These are phyloP conservation scores for Neurospora sp. DNA, from an alignment of 2,329 filamentous ascomycete species.

Conservation along the genomic window DNA sequence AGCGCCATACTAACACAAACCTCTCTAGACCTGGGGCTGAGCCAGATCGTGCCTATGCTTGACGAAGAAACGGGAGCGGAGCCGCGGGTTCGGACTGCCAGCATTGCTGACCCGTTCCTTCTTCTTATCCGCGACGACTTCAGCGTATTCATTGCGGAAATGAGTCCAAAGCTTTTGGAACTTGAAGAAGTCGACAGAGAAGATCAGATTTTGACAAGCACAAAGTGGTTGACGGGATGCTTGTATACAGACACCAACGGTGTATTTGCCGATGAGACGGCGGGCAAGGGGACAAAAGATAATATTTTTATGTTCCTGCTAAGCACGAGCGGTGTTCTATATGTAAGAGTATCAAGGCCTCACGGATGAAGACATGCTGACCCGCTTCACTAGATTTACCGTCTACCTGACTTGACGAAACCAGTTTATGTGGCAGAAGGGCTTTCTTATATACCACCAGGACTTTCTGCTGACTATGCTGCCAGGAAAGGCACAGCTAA, in stretches of 20 bases:
- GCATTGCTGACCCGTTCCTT: slow-evolving; percentile 79
- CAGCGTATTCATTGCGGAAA: slow-evolving; percentile 68
- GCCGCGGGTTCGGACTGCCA: slow-evolving; percentile 67
- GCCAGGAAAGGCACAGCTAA: slow-evolving; percentile 61
- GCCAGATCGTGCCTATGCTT: slow-evolving; percentile 85
- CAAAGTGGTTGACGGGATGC: slow-evolving; percentile 75
- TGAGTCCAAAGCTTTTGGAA: slow-evolving; percentile 41
- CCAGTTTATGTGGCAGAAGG: slow-evolving; percentile 68
- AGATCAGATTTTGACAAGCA: slow-evolving; percentile 44
- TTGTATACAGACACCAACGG: slow-evolving; percentile 62
- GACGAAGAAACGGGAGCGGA: slow-evolving; percentile 84
- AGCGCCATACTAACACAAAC: slow-evolving; percentile 11
- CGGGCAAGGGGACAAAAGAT: slow-evolving; percentile 32
- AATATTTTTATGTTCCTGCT: slow-evolving; percentile 68
- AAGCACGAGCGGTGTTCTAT: slow-evolving; percentile 61
- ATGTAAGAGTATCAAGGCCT: slow-evolving; percentile 43
- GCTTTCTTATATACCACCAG: slow-evolving; percentile 66
- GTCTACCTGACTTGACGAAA: slow-evolving; percentile 61
- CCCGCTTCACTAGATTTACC: slow-evolving; percentile 53
- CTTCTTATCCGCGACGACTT: slow-evolving; percentile 76
- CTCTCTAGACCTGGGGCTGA: slow-evolving; percentile 66
- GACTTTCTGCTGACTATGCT: slow-evolving; percentile 62
- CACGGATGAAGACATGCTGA: neutral
- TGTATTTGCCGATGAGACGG: slow-evolving; percentile 36
- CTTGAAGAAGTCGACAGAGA: slow-evolving; percentile 69